These are phyloP conservation scores for Phytophthora sansomeana DNA, from an alignment of 352 stramenopile genomes.

Conservation along the genomic window DNA sequence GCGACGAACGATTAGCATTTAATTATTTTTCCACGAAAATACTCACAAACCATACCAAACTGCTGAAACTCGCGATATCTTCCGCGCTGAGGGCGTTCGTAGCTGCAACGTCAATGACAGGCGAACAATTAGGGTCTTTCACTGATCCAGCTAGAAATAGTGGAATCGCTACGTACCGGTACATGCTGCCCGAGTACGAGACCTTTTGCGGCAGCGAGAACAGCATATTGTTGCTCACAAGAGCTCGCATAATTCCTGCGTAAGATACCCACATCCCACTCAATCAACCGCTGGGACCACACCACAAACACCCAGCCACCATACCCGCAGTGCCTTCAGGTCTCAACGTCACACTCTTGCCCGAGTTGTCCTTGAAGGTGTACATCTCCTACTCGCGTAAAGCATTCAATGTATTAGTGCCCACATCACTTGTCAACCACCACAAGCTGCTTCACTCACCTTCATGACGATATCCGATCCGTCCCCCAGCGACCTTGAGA, in stretches of 20 bases:
- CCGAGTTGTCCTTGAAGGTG: slow-evolving; percentile 89
- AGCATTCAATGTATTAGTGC: not conserved
- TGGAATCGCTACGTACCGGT: slow-evolving; percentile 54
- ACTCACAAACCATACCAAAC: slow-evolving; percentile 58
- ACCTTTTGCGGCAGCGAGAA: slow-evolving; percentile 82
- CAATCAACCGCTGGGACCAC: not conserved
- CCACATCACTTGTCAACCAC: not conserved
- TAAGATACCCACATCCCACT: not conserved
- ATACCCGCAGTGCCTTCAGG: slow-evolving; percentile 85
- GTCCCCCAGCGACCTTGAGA: slow-evolving; percentile 79
- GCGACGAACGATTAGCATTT: slow-evolving; percentile 12
- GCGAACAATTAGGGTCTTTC: not conserved
- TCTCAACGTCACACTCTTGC: slow-evolving; percentile 86
- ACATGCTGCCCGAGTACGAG: slow-evolving; percentile 89
- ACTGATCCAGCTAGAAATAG: not conserved
- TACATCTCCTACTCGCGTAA: slow-evolving; percentile 85
- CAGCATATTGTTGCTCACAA: slow-evolving; percentile 84
- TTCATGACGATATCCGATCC: slow-evolving; percentile 92
- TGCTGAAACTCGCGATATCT: slow-evolving; percentile 91
- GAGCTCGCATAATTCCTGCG: slow-evolving; percentile 75
- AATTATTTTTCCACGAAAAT: not conserved
- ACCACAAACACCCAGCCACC: not conserved
- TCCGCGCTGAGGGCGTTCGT: slow-evolving; percentile 87
- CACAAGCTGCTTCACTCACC: slow-evolving; percentile 29
- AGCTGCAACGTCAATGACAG: slow-evolving; percentile 45